Evolutionary conservation across 2,329 filamentous ascomycete genomes (phyloP).

Genomic region (Apiospora kogelbergensis): DNA sequence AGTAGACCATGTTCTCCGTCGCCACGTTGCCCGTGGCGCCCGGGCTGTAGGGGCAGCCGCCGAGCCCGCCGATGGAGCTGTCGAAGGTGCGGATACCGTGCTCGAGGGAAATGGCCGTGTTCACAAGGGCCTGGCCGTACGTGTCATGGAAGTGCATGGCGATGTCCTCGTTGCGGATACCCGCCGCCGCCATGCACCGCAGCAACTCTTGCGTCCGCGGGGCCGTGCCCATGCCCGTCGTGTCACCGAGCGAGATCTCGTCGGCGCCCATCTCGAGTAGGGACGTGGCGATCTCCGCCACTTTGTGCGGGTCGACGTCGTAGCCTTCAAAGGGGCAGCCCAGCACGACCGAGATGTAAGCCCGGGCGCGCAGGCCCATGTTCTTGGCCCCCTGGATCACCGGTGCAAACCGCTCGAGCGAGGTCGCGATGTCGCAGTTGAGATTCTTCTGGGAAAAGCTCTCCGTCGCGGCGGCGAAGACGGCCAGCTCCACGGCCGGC

Average conservation of each 20-base stretch:
- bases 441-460: slow-evolving; percentile 79
- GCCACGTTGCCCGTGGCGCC: slow-evolving; percentile 67
- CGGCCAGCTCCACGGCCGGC: slow-evolving; percentile 67
- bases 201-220: slow-evolving; percentile 42
- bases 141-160: slow-evolving; percentile 75
- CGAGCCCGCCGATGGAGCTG: slow-evolving; percentile 64
- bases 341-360: slow-evolving; percentile 78
- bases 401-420: slow-evolving; percentile 66
- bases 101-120: slow-evolving; percentile 62
- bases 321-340: slow-evolving; percentile 75
- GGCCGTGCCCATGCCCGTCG: slow-evolving; percentile 80
- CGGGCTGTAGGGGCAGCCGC: slow-evolving; percentile 67
- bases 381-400: slow-evolving; percentile 70
- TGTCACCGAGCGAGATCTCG: slow-evolving; percentile 88
- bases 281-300: slow-evolving; percentile 65
- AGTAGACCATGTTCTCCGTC: slow-evolving; percentile 42
- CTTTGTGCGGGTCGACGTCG: slow-evolving; percentile 61
- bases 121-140: slow-evolving; percentile 67
- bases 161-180: slow-evolving; percentile 54
- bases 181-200: slow-evolving; percentile 47
- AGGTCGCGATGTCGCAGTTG: slow-evolving; percentile 76
- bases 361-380: slow-evolving; percentile 67
- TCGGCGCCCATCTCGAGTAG: slow-evolving; percentile 85
- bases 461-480: slow-evolving; percentile 82
- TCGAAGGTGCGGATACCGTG: slow-evolving; percentile 67